Conservation (phyloP, 495 filamentous ascomycete genomes). For the Cenococcum geophilum region DNA sequence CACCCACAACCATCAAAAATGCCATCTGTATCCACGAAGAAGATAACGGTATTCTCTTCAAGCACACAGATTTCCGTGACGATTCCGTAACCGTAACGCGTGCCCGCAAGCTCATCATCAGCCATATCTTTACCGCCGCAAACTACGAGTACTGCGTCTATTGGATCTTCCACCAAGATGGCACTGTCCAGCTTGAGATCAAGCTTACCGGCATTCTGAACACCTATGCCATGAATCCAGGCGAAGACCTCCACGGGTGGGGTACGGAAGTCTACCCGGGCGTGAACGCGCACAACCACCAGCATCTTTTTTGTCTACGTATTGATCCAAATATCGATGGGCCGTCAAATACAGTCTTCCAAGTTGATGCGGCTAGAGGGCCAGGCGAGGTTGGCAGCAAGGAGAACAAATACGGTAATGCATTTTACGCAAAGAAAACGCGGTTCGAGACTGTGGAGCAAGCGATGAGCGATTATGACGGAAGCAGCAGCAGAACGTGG, state of each 20-base stretch:
- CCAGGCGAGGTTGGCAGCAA: constrained; percentile 65
- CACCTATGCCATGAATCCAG: constrained; percentile 78
- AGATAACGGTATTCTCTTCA: constrained; percentile 88
- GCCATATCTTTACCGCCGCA: constrained; percentile 90
- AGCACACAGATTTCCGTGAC: constrained; percentile 93
- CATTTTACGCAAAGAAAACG: constrained; percentile 87
- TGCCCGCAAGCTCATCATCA: constrained; percentile 79
- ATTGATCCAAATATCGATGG: constrained; percentile 89
- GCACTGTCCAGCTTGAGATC: constrained; percentile 88
- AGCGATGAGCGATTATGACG: constrained; percentile 75
- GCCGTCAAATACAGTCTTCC: constrained; percentile 75
- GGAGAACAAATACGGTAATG: constrained; percentile 89
- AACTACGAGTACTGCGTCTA: constrained; percentile 97
- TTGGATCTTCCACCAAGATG: constrained; percentile 93
- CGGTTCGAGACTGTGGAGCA: constrained; percentile 69
- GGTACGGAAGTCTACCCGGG: constrained; percentile 91
- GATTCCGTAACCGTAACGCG: constrained; percentile 81
- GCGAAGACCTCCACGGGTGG: constrained; percentile 82
- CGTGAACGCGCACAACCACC: constrained; percentile 81
- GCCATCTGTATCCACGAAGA: constrained; percentile 97
- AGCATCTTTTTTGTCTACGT: constrained; percentile 92
- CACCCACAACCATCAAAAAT: constrained; percentile 76
- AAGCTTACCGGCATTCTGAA: constrained; percentile 94
- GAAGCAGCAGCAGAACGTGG: constrained; percentile 75
- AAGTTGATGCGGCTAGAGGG: constrained; percentile 64